These are phyloP conservation scores for Achlya hypogyna DNA, from an alignment of 352 stramenopile genomes.

Conservation along the genomic window DNA sequence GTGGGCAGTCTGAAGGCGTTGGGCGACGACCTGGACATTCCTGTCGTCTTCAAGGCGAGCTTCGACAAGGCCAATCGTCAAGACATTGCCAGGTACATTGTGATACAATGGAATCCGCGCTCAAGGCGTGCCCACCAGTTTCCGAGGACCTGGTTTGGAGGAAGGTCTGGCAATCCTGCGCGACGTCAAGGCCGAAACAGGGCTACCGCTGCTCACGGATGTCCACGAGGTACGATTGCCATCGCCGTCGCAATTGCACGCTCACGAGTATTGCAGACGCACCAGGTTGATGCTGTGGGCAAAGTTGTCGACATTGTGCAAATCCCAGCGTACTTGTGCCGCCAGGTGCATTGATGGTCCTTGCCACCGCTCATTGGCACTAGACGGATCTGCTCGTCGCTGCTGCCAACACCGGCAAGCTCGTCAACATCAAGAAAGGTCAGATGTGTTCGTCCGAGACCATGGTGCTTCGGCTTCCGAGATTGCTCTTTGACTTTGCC, in stretches of 20 bases:
- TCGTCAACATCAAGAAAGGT: conserved; percentile 85
- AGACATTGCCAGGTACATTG: conserved; percentile 39
- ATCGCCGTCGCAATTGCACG: background rate
- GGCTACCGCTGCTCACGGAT: conserved; percentile 73
- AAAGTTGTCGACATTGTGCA: conserved; percentile 74
- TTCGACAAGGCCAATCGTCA: conserved; percentile 87
- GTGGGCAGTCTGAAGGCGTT: conserved; percentile 52
- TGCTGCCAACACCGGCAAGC: conserved; percentile 53
- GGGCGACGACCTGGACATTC: conserved; percentile 49
- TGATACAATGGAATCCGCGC: background rate
- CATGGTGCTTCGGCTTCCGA: conserved; percentile 37
- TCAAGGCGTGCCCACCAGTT: conserved; percentile 27
- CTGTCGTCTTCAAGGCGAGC: conserved; percentile 82
- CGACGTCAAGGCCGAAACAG: conserved; percentile 58
- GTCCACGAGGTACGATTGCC: conserved; percentile 37
- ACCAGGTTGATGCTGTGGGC: conserved; percentile 60
- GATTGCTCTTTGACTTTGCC: background rate
- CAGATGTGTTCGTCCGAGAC: conserved; percentile 81
- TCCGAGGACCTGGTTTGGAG: conserved; percentile 61
- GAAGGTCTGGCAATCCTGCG: conserved; percentile 62
- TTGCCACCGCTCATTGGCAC: background rate
- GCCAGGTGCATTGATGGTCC: conserved; percentile 25
- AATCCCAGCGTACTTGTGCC: conserved; percentile 82
- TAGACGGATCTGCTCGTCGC: conserved; percentile 77
- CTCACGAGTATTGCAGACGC: conserved; percentile 30